A percentile compares a stretch with the other conserved stretches of the same genome.
phyloP scores from a whole-genome alignment of 2,329 filamentous ascomycete species.

The Fusarium oligoseptatum region DNA sequence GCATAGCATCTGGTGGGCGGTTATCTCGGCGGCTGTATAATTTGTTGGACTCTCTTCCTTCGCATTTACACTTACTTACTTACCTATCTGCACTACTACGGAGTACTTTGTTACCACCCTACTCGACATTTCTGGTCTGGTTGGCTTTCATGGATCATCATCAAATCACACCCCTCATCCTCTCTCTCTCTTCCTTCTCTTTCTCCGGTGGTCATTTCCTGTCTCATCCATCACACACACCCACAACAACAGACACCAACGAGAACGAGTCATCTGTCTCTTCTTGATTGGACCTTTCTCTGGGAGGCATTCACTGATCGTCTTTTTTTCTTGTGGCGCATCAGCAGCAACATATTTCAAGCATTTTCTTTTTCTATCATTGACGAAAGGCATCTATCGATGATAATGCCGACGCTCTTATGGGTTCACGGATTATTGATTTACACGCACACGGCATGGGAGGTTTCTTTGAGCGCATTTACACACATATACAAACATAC shows the following conservation, averaged over 20 bases:
- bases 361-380: slow-evolving; percentile 15
- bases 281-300: neutral
- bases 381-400: slow-evolving; percentile 20
- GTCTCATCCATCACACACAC: slow-evolving; percentile 17
- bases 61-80: neutral
- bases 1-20: slow-evolving; percentile 34
- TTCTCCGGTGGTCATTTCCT: slow-evolving; percentile 1
- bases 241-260: slow-evolving; percentile 7
- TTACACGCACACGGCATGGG: slow-evolving; percentile 5
- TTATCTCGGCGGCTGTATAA: slow-evolving; percentile 34
- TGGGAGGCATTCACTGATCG: neutral
- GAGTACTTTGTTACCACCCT: neutral
- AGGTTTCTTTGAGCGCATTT: slow-evolving; percentile 14
- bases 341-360: neutral
- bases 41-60: slow-evolving; percentile 8
- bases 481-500: neutral
- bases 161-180: slow-evolving; percentile 18
- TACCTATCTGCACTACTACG: neutral
- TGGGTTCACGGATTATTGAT: slow-evolving; percentile 26
- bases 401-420: slow-evolving; percentile 30
- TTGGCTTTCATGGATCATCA: neutral
- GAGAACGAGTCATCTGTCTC: neutral
- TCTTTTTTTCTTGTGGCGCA: neutral
- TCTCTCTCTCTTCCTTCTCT: neutral
- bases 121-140: neutral